Conservation (phyloP, 2,329 filamentous ascomycete genomes). For the Sphaerulina populicola region DNA sequence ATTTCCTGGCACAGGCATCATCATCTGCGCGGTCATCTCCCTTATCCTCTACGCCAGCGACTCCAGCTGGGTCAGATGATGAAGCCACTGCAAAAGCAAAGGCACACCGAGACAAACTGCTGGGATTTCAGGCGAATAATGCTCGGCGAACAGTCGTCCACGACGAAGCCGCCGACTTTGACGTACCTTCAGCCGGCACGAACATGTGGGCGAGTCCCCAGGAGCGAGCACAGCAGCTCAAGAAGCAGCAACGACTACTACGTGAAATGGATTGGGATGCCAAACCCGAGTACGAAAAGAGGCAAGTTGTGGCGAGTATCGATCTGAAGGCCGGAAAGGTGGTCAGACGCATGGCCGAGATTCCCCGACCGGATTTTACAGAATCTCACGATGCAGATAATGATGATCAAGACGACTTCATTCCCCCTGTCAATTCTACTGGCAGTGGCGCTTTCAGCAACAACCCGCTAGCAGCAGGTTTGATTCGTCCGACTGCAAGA, state of each 20-base stretch:
- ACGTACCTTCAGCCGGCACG: constrained; percentile 51
- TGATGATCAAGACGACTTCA: constrained; percentile 28
- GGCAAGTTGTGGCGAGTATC: constrained; percentile 73
- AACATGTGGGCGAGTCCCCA: constrained; percentile 79
- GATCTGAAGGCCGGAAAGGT: constrained; percentile 72
- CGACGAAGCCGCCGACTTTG: constrained; percentile 73
- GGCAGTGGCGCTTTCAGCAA: constrained; percentile 55
- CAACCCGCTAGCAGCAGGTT: constrained; percentile 57
- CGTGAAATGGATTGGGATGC: constrained; percentile 82
- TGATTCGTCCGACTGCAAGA: constrained; percentile 56
- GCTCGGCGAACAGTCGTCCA: constrained; percentile 73
- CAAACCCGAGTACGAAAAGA: constrained; percentile 79
- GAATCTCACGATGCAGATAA: constrained; percentile 40
- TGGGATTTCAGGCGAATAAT: constrained; percentile 78
- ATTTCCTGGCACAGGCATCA: constrained; percentile 30
- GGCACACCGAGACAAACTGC: constrained; percentile 70
- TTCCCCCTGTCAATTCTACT: constrained; percentile 25
- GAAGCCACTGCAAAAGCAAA: constrained; percentile 61
- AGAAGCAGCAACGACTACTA: constrained; percentile 73
- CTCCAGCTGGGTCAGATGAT: constrained; percentile 28
- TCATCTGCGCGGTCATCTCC: constrained; percentile 32
- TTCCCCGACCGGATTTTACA: constrained; percentile 48
- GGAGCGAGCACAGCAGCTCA: constrained; percentile 73
- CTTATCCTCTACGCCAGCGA: constrained; percentile 29
- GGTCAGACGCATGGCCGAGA: constrained; percentile 57